Base-by-base conservation (phyloP, 768 basidiomycete genomes). In the Mycena leptocephala region DNA sequence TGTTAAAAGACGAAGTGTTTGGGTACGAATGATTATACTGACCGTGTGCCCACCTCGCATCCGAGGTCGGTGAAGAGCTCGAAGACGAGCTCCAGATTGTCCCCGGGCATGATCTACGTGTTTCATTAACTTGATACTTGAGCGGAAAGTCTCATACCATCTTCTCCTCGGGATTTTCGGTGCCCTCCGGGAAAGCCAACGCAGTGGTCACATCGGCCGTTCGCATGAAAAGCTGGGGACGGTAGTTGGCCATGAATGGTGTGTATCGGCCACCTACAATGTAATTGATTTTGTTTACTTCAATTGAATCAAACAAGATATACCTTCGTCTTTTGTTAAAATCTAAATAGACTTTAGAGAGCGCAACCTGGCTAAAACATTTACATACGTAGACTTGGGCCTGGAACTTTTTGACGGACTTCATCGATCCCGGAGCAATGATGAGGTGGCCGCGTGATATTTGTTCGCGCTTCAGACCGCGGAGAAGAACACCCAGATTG, bases 401-500 rank as follows among this genome's bases (percentile, higher is more conserved):
- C 85, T 93, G 91, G 90, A 99, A 98, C 86, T 96, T 96, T 89
- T 95, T 97, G 80, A 95, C 94, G n/a, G 95, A 90, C 86, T 97
- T 98, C 87, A 99, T 96, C 10, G 95, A 92, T 39, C 96, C 96
- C 30, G 97, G 97, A 37, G 92, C 90, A 79, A 94, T 92, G 82
- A 99, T 92, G 71, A 99, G 95, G 84, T 97, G 96, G 56, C 98
- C 98, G 78, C 98, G 95, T 78, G 92, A 91, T 82, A 99, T 88
- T 86, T 99, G 97, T 83, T 99, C 98, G 77, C 98, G 95, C 88
- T 99, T 99, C 85, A 99, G 89, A 83, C 98, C 97, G 85, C 98
- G 96, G 58, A 99, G 93, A 43, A 99, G 90, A 70, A 95, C 95
- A 79, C 98, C 98, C 96, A 99, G 99, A 90, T 99, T 99, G 87